Evolutionary conservation across 1,284 basidiomycete genomes (phyloP), one percentile per base, ranked within the genome.

Genomic region (Wallemia ichthyophaga): DNA sequence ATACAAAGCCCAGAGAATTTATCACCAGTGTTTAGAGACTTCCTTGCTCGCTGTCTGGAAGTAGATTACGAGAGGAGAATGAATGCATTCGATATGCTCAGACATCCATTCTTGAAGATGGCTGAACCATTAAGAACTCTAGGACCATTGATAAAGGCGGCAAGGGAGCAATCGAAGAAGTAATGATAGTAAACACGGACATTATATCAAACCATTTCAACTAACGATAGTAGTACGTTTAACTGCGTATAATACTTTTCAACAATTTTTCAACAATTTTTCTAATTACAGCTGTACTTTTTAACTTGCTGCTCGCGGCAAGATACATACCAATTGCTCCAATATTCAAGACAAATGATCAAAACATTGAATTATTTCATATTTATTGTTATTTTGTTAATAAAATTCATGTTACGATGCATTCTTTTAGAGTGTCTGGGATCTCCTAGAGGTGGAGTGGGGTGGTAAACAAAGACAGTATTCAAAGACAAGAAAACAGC

Each of bases 1-100:
- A 87, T 98, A 64, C 85, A 88, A 63, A 92, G 95, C 69, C 89
- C 91, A 25, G 91, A 95, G 71, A 82, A 83, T 64, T 74, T 96
- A 24, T 83, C 81, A 3, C 68, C 77, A 0, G 76, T 83, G n/a
- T 95, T 99, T 74, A 81, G 79, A 62, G 85, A 94, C 67, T 98
- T 95, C 67, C 73, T 99, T 48, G 76, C 80, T 19, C 81, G 82
- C 68, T 82, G 83, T n/a, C 74, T 98, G 57, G 88, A 94, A 64
- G 94, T 98, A 19, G 88, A 96, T 66, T 82, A 85, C 13, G 89
- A 95, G 68, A 85, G 84, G 70, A 75, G 92, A 61, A 92, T 91
- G 1, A 83, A 80, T 61, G 91, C 92, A 1, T 80, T 81, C 3
- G 77, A 83, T 66, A 73, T 95, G 56, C 73, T 96, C 2, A 65